Evolutionary conservation across 306 rosid genomes (phyloP), one percentile per base, ranked within the genome.

Genomic region (Ceratonia siliqua): DNA sequence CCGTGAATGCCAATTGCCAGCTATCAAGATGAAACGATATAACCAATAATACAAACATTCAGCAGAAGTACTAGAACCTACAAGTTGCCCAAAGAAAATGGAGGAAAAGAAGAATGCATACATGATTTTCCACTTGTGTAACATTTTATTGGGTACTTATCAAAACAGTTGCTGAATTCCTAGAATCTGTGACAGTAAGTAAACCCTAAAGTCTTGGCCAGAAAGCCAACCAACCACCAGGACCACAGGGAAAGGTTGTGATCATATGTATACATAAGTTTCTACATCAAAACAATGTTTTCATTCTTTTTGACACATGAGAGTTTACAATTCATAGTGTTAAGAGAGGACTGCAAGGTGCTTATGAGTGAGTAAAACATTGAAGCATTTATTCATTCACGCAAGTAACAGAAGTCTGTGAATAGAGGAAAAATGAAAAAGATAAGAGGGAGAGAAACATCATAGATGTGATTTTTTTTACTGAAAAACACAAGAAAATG

Each of bases 341-440:
- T 35, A 10, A 58, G 54, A 5, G 38, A 21, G 28, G 46, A 49
- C 32, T 2, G 33, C 56, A 63, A 49, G 17, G 61, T 27, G n/a
- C 46, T 25, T 28, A n/a, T 5, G 48, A 48, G 42, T 35, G 45
- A 49, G 10, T 17, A 27, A 48, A 28, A 32, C 20, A 21, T 6
- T 45, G 1, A n/a, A 38, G 50, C 42, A 75, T 75, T 56, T 33
- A 46, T 17, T 15, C 13, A 20, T 5, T 28, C 32, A 28, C 32
- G 32, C 38, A 41, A 5, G 76, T 68, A 79, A 33, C 71, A 66
- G 33, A 30, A 41, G 65, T 76, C 21, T 22, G 63, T 43, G 48
- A 70, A 39, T 62, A 20, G 27, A 6, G 11, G 35, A 18, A n/a
- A n/a, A 21, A 35, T 35, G 5, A 54, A 1, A 24, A 30, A 14